Percentiles rank a stretch among this genome's conserved stretches.
Conservation (phyloP, 2,329 filamentous ascomycete genomes). For the Diaporthe capsici region DNA sequence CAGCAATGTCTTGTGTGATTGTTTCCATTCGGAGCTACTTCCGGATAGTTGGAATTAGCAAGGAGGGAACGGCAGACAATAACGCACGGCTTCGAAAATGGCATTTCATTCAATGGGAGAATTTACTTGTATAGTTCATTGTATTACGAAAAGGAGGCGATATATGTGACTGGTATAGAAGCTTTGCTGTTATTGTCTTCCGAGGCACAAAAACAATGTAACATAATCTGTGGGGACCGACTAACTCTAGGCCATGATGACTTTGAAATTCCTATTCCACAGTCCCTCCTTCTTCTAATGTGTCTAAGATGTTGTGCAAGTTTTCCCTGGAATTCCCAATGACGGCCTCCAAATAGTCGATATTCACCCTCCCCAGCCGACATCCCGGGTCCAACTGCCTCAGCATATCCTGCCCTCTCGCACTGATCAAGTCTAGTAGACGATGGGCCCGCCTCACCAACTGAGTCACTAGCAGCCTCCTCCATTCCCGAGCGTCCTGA, state of each 20-base stretch:
- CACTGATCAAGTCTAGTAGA: conserved; percentile 13
- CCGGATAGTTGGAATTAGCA: no score
- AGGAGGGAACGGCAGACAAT: no score
- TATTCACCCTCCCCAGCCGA: conserved; percentile 19
- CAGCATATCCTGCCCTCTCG: conserved; percentile 13
- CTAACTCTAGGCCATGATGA: not conserved
- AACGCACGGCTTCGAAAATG: no score
- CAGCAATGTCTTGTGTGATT: no score
- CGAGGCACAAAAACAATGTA: no score
- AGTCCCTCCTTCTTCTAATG: not conserved
- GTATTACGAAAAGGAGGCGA: no score
- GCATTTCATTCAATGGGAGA: no score
- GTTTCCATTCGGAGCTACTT: no score
- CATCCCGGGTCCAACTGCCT: not conserved
- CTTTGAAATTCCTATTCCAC: not conserved
- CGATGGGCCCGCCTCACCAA: not conserved
- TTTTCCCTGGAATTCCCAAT: not conserved
- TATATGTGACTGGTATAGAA: no score
- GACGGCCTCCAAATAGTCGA: conserved; percentile 12
- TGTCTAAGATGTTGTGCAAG: not conserved
- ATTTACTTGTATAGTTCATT: no score
- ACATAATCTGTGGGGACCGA: no score
- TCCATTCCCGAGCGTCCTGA: not conserved
- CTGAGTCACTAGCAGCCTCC: not conserved
- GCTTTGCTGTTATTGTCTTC: no score